These are phyloP conservation scores for Penicillium bovifimosum DNA, from an alignment of 495 filamentous ascomycete genomes.

Conservation along the genomic window DNA sequence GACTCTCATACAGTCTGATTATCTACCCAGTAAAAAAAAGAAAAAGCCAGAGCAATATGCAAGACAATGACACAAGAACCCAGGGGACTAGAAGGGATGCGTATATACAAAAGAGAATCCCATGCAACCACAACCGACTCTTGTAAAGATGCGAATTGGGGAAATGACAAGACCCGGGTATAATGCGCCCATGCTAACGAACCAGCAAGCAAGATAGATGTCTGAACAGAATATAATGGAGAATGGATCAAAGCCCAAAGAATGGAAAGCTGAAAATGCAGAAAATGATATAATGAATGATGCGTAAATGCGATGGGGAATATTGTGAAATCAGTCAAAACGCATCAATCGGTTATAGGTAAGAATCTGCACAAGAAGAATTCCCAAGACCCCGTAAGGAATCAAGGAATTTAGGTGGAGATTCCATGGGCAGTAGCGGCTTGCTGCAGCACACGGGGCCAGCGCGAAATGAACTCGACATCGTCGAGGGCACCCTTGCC, in stretches of 20 bases:
- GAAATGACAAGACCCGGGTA: constrained; percentile 29
- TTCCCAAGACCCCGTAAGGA: too few species aligned
- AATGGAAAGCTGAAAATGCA: constrained; percentile 4
- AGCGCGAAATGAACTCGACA: constrained; percentile 42
- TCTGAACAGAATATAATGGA: neutral
- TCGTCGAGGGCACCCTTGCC: constrained; percentile 44
- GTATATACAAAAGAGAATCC: constrained; percentile 10
- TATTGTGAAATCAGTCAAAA: neutral
- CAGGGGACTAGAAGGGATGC: constrained; percentile 10
- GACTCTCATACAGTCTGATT: constrained; percentile 8
- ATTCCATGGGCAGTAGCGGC: constrained; percentile 30
- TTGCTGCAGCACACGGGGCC: constrained; percentile 41
- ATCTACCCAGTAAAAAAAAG: constrained; percentile 6
- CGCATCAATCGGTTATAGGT: neutral
- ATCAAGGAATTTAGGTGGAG: neutral
- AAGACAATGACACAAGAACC: constrained; percentile 14
- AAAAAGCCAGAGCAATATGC: constrained; percentile 5
- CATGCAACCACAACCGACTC: neutral
- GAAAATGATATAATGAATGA: neutral
- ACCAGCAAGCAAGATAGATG: constrained; percentile 8
- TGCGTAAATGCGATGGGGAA: constrained; percentile 5
- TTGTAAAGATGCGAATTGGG: constrained; percentile 9
- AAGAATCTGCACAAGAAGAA: neutral
- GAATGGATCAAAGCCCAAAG: constrained; percentile 3
- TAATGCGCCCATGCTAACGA: constrained; percentile 30